Percentiles rank a stretch among this genome's conserved stretches.
phyloP scores from a whole-genome alignment of 1,284 basidiomycete genomes.

The Phenoliferia sp. region DNA sequence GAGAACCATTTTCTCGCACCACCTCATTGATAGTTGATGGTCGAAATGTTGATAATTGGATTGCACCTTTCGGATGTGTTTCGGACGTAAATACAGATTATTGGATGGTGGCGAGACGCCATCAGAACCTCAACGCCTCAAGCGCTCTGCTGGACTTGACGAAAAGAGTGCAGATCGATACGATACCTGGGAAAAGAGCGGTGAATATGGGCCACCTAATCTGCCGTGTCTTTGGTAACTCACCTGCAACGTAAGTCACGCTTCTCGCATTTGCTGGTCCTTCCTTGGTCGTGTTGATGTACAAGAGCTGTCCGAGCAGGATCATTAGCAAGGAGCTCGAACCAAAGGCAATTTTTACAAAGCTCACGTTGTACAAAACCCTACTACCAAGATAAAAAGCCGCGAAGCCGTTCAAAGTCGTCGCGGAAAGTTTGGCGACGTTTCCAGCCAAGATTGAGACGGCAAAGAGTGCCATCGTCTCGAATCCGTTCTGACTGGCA shows the following conservation, averaged over 20 bases:
- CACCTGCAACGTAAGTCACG: neutral
- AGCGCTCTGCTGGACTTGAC: neutral
- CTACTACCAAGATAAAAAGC: neutral
- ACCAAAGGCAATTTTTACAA: neutral
- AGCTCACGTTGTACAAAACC: conserved; percentile 2
- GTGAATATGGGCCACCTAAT: neutral
- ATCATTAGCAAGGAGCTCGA: neutral
- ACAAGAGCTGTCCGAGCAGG: neutral
- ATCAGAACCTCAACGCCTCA: neutral
- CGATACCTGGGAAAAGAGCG: neutral
- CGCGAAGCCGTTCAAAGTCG: neutral
- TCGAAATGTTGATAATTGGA: too few species aligned
- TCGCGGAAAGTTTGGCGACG: neutral
- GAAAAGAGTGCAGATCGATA: neutral
- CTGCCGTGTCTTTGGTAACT: neutral
- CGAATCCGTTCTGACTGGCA: conserved; percentile 5
- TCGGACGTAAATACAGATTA: too few species aligned
- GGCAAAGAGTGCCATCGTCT: neutral
- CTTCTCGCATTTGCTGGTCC: neutral
- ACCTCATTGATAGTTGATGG: too few species aligned
- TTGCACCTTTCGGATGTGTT: too few species aligned
- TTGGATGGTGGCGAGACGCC: too few species aligned
- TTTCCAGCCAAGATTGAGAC: neutral
- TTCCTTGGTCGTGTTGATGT: neutral
- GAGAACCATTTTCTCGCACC: too few species aligned